Percentiles rank a stretch among this genome's conserved stretches.
Conservation (phyloP, 2,329 filamentous ascomycete species). For the Thelonectria blattea region DNA sequence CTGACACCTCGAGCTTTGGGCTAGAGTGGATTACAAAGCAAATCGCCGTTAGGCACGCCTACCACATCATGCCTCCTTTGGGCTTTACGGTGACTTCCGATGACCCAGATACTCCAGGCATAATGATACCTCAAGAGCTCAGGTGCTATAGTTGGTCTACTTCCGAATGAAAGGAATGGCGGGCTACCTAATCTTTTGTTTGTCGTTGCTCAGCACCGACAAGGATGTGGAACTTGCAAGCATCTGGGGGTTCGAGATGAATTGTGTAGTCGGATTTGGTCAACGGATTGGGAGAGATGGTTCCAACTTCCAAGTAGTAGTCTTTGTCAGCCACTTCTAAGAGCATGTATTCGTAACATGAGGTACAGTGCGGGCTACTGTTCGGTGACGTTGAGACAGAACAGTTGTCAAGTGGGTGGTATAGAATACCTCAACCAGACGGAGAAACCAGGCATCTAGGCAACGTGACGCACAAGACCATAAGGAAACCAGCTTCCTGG, state of each 20-base stretch:
- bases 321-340: too few relatives aligned
- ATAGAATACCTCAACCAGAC: too few relatives aligned
- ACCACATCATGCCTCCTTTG: not conserved
- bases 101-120: not conserved
- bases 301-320: too few relatives aligned
- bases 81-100: not conserved
- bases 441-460: too few relatives aligned
- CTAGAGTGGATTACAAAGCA: slow-evolving; percentile 14
- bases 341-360: too few relatives aligned
- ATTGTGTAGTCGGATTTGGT: not conserved
- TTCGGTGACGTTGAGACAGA: not conserved
- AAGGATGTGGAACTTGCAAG: not conserved
- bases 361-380: not conserved
- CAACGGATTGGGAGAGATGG: not conserved
- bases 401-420: not conserved
- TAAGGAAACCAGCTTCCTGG: not conserved
- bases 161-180: too few relatives aligned
- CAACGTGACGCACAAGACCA: too few relatives aligned
- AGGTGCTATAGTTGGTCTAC: too few relatives aligned
- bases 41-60: too few relatives aligned
- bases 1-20: not conserved
- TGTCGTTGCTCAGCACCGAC: not conserved
- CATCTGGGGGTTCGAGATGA: not conserved
- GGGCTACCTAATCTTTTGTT: not conserved
- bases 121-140: too few relatives aligned